These are phyloP conservation scores for Penicillium aurantiogriseum DNA, from an alignment of 2,329 filamentous ascomycete genomes.

Conservation along the genomic window DNA sequence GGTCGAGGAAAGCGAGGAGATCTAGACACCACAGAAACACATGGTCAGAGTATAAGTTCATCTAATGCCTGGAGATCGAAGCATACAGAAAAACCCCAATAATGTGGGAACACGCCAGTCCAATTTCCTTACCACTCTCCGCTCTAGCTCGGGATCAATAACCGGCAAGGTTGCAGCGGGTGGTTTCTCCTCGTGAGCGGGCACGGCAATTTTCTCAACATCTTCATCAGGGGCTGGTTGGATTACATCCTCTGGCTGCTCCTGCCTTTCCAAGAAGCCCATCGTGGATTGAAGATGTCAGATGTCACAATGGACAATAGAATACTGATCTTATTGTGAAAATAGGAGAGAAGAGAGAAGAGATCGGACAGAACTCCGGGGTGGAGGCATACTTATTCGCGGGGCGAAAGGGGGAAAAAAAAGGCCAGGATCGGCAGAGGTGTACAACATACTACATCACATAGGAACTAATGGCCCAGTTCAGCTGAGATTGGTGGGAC, in stretches of 20 bases:
- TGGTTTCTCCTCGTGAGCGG: slow-evolving; percentile 25
- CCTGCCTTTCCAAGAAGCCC: slow-evolving; percentile 23
- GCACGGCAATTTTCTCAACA: slow-evolving; percentile 27
- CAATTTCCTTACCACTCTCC: slow-evolving; percentile 38
- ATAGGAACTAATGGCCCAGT: background rate
- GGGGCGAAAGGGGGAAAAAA: slow-evolving; percentile 1
- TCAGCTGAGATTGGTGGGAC: background rate
- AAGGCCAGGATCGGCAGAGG: background rate
- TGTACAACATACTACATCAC: background rate
- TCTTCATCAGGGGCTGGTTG: slow-evolving; percentile 22
- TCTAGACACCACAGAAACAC: slow-evolving; percentile 30
- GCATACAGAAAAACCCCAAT: slow-evolving; percentile 42
- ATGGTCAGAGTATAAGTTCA: background rate
- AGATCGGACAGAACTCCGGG: background rate
- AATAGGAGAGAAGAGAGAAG: background rate
- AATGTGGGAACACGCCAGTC: slow-evolving; percentile 37
- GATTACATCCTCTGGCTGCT: slow-evolving; percentile 22
- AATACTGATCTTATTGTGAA: background rate
- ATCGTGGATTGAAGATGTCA: slow-evolving; percentile 5
- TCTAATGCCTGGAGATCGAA: background rate
- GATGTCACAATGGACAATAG: background rate
- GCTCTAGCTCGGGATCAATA: slow-evolving; percentile 39
- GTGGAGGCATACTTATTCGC: slow-evolving; percentile 3
- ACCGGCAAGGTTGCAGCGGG: slow-evolving; percentile 9
- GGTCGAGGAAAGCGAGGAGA: slow-evolving; percentile 49